Percentiles rank a stretch among this genome's conserved stretches.
Evolutionary conservation across 2,329 filamentous ascomycete genomes (phyloP).

Genomic region (Penicillium sp.): DNA sequence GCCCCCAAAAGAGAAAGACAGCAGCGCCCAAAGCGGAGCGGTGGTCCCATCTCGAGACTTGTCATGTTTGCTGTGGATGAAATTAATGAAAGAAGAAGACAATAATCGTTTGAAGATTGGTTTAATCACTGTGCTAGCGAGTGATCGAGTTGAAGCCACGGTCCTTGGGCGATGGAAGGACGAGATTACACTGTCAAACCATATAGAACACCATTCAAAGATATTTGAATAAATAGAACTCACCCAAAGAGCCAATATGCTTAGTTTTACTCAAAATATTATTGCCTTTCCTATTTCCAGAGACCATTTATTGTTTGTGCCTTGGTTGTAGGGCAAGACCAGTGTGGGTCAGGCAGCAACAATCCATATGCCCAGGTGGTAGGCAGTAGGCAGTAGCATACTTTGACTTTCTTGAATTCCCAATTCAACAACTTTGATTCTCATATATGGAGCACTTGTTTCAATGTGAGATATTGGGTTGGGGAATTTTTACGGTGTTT

Average conservation of each 20-base stretch:
- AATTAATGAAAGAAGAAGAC: background rate
- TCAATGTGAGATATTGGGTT: too few species aligned
- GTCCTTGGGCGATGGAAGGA: too few species aligned
- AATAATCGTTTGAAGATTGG: background rate
- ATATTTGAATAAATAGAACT: too few species aligned
- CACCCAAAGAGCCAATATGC: too few species aligned
- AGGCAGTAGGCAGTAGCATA: background rate
- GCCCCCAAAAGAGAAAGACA: background rate
- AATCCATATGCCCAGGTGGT: background rate
- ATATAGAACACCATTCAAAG: too few species aligned
- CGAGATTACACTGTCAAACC: too few species aligned
- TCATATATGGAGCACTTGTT: background rate
- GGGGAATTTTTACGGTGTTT: background rate
- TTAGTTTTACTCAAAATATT: too few species aligned
- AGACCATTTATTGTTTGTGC: background rate
- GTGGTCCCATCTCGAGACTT: background rate
- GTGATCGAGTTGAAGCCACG: too few species aligned
- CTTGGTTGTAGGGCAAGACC: background rate
- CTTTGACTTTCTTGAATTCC: background rate
- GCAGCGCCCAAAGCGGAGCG: background rate
- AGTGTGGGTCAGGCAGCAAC: background rate
- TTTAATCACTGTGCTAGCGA: too few species aligned
- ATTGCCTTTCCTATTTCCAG: too few species aligned
- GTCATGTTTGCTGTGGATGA: constrained; percentile 1
- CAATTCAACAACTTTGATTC: background rate